Evolutionary conservation across 441 rosid genomes (phyloP).

Genomic region (Lepidium campestre): DNA sequence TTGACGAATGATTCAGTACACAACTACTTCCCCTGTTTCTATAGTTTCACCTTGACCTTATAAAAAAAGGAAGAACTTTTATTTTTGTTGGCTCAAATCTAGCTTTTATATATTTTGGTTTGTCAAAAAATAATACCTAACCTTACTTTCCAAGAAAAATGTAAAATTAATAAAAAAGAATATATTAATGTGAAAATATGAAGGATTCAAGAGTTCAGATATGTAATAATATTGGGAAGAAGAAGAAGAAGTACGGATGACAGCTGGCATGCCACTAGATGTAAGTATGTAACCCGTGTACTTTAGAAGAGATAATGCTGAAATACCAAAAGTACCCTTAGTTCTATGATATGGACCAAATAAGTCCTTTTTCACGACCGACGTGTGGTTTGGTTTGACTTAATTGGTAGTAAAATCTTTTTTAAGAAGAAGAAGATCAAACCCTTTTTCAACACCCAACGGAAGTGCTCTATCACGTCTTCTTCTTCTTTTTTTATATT

Average conservation of each 20-base stretch:
- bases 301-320: neutral
- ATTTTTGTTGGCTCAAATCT: too few relatives aligned
- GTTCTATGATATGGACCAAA: constrained; percentile 6
- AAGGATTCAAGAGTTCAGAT: neutral
- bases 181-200: neutral
- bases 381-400: constrained; percentile 16
- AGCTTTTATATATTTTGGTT: neutral
- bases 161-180: neutral
- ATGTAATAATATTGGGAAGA: neutral
- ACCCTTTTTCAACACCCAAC: neutral
- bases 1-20: neutral
- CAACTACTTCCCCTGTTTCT: neutral
- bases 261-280: constrained; percentile 14
- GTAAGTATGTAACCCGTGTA: neutral
- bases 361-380: constrained; percentile 11
- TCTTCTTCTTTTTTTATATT: neutral
- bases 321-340: constrained; percentile 4
- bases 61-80: neutral
- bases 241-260: constrained; percentile 3
- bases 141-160: neutral
- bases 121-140: constrained; percentile 11
- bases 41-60: neutral
- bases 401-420: neutral
- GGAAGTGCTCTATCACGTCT: neutral
- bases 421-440: neutral